These are phyloP conservation scores for Alternaria arborescens DNA, from an alignment of 2,329 filamentous ascomycete genomes.

Conservation along the genomic window DNA sequence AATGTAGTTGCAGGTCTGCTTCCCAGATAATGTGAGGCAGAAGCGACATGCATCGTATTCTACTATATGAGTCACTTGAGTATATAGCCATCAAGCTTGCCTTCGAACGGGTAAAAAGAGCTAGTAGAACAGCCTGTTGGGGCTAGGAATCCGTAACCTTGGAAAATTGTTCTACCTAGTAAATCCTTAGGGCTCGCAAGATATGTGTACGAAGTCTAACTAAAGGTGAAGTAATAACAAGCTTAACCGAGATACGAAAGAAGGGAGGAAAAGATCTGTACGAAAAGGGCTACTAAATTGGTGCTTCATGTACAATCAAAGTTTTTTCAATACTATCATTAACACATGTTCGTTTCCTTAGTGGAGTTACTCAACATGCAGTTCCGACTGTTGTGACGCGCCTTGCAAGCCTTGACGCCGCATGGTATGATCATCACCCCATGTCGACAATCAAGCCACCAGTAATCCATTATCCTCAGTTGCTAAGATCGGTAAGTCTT, in stretches of 20 bases:
- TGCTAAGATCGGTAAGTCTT: not conserved
- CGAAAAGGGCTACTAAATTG: not conserved
- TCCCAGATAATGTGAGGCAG: not conserved
- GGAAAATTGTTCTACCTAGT: fast-evolving
- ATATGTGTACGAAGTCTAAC: not conserved
- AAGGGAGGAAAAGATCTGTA: not conserved
- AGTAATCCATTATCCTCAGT: not conserved
- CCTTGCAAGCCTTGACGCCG: not conserved
- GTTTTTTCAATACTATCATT: not conserved
- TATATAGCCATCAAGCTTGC: too few species aligned
- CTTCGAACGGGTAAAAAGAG: too few species aligned
- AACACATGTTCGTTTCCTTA: not conserved
- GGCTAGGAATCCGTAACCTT: fast-evolving
- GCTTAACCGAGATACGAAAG: not conserved
- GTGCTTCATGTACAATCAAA: not conserved
- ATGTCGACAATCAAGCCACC: not conserved
- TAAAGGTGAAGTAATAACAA: not conserved
- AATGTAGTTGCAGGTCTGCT: not conserved
- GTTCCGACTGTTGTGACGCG: not conserved
- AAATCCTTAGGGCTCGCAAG: not conserved
- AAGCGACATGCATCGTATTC: too few species aligned
- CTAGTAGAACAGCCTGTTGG: fast-evolving
- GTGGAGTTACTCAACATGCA: not conserved
- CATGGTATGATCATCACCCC: not conserved
- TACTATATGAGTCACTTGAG: too few species aligned